Conservation (phyloP, 148 eudicot genomes). For the Talinum fruticosum region DNA sequence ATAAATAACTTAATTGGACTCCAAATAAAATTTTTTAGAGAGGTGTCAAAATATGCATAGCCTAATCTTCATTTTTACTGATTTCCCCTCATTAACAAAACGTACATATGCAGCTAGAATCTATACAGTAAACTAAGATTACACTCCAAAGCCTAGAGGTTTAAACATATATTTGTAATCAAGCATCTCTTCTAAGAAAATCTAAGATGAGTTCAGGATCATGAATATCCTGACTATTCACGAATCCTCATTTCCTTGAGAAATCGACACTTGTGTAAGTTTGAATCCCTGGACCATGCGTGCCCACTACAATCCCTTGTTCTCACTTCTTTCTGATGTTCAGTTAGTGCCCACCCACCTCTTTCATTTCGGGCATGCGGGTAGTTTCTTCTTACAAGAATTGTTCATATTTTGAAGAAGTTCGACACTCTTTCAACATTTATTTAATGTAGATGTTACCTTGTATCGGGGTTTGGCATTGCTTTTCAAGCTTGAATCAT, state of each 20-base stretch:
- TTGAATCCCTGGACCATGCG: conserved; percentile 74
- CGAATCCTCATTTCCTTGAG: conserved; percentile 78
- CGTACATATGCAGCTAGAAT: background rate
- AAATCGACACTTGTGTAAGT: conserved; percentile 76
- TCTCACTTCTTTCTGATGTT: conserved; percentile 83
- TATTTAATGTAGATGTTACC: conserved; percentile 41
- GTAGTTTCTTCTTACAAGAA: conserved; percentile 10
- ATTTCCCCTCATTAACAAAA: too few relatives aligned
- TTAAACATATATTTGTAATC: background rate
- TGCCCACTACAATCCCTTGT: conserved; percentile 61
- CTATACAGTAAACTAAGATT: too few relatives aligned
- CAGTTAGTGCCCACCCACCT: conserved; percentile 58
- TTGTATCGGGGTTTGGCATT: conserved; percentile 25
- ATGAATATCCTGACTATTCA: conserved; percentile 67
- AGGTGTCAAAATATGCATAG: too few relatives aligned
- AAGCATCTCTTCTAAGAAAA: conserved; percentile 43
- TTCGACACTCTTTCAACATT: conserved; percentile 70
- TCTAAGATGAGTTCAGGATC: conserved; percentile 64
- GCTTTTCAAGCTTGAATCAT: conserved; percentile 22
- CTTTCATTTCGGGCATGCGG: conserved; percentile 42
- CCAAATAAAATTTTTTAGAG: too few relatives aligned
- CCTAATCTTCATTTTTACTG: too few relatives aligned
- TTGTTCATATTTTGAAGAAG: conserved; percentile 28
- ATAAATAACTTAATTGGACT: too few relatives aligned
- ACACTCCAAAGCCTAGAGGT: background rate